These are phyloP conservation scores for Fraxinus sp. DNA, from an alignment of 305 asterid genomes.

Conservation along the genomic window DNA sequence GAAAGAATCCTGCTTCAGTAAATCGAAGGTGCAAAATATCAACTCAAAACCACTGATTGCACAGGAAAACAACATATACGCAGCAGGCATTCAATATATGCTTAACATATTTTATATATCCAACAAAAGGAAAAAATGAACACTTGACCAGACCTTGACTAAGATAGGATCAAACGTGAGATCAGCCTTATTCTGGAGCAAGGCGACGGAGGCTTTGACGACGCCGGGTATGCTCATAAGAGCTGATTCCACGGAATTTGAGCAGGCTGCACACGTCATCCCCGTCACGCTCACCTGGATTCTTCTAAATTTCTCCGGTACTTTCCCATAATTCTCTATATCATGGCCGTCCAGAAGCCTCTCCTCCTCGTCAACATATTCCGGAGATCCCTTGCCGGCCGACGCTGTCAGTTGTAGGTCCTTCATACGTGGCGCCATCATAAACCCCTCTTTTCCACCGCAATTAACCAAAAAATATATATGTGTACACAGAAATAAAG, in stretches of 20 bases:
- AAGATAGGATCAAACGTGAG: slow-evolving; percentile 64
- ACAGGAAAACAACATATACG: slow-evolving; percentile 9
- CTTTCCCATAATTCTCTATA: slow-evolving; percentile 33
- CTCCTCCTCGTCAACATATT: slow-evolving; percentile 57
- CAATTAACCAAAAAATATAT: slow-evolving; percentile 17
- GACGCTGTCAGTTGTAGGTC: slow-evolving; percentile 68
- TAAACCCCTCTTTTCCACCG: slow-evolving; percentile 28
- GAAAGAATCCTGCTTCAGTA: slow-evolving; percentile 11
- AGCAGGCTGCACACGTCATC: slow-evolving; percentile 99
- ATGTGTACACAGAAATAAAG: slow-evolving; percentile 12
- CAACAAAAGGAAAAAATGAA: not conserved
- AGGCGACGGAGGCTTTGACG: slow-evolving; percentile 80
- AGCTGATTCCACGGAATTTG: slow-evolving; percentile 89
- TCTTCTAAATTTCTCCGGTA: slow-evolving; percentile 46
- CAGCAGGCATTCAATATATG: not conserved
- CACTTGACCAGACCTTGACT: slow-evolving; percentile 63
- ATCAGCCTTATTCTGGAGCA: slow-evolving; percentile 92
- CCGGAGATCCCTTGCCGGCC: slow-evolving; percentile 28
- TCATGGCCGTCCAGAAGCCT: slow-evolving; percentile 57
- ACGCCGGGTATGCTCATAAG: slow-evolving; percentile 67
- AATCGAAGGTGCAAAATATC: slow-evolving; percentile 7
- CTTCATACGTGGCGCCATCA: slow-evolving; percentile 55
- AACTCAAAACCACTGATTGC: slow-evolving; percentile 16
- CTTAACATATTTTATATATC: not conserved
- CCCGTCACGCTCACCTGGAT: slow-evolving; percentile 84